Conservation (phyloP, 208 protist species). For the Wallacemonas sp. region DNA sequence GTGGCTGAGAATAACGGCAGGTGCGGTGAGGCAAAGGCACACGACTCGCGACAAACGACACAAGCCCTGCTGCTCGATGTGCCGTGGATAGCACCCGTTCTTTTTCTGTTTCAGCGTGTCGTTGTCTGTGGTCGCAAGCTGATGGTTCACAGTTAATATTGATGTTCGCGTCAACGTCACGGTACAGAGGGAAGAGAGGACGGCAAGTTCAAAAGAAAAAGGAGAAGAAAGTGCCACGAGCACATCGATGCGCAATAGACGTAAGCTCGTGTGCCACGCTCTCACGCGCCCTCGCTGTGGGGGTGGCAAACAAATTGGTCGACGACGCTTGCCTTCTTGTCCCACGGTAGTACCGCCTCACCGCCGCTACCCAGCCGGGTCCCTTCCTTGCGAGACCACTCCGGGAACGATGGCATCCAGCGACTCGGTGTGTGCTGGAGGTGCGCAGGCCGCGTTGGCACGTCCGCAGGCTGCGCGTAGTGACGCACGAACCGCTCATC, state of each 20-base stretch:
- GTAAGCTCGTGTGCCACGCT: background rate
- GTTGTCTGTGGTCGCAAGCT: too few relatives aligned
- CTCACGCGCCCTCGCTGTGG: background rate
- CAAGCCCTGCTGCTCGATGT: too few relatives aligned
- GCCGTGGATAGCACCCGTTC: too few relatives aligned
- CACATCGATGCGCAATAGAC: background rate
- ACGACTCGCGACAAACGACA: too few relatives aligned
- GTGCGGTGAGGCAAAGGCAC: too few relatives aligned
- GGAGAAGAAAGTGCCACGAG: background rate
- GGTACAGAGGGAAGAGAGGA: background rate
- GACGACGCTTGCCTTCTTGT: background rate
- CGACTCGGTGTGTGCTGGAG: conserved; percentile 24
- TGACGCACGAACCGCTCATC: conserved; percentile 17
- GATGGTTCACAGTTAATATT: too few relatives aligned
- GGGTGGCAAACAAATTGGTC: conserved; percentile 8
- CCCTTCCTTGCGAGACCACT: background rate
- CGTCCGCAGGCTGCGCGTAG: background rate
- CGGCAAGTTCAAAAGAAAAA: background rate
- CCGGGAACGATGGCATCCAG: conserved; percentile 15
- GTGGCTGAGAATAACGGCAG: too few relatives aligned
- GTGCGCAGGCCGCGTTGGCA: conserved; percentile 17
- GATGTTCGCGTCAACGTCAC: too few relatives aligned
- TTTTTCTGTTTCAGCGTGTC: too few relatives aligned
- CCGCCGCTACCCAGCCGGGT: background rate
- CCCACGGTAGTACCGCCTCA: background rate